Conservation (phyloP, 805 yeast genomes). For the Blastobotrys americana region DNA sequence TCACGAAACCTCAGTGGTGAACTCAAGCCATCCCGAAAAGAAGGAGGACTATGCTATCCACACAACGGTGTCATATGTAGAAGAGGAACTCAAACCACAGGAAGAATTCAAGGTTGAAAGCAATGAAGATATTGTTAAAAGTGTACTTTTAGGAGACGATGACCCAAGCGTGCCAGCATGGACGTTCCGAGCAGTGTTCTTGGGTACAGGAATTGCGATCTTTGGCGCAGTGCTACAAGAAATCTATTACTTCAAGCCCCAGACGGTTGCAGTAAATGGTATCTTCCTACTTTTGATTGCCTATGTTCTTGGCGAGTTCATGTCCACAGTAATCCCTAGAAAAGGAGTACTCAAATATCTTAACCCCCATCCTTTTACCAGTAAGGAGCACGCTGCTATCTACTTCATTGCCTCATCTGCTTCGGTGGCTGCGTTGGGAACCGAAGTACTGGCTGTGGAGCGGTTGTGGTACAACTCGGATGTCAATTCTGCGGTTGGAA, state of each 20-base stretch:
- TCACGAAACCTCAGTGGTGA: not conserved
- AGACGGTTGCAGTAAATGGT: conserved; percentile 31
- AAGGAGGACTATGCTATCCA: no score
- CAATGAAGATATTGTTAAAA: conserved; percentile 13
- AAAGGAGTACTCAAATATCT: conserved; percentile 18
- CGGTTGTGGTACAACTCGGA: conserved; percentile 27
- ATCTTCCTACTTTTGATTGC: conserved; percentile 32
- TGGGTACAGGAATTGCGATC: conserved; percentile 32
- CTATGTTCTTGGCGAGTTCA: conserved; percentile 28
- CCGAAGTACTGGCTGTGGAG: conserved; percentile 32
- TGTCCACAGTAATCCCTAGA: conserved; percentile 27
- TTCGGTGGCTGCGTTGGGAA: conserved; percentile 39
- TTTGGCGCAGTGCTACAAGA: conserved; percentile 33
- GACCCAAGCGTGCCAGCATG: conserved; percentile 34
- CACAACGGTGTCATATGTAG: no score
- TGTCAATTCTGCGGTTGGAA: conserved; percentile 17
- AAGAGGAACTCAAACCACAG: not conserved
- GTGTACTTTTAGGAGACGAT: conserved; percentile 24
- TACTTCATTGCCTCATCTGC: conserved; percentile 34
- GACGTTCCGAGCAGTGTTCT: conserved; percentile 33
- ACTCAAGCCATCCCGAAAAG: no score
- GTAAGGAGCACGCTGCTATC: conserved; percentile 40
- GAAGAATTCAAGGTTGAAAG: conserved; percentile 3
- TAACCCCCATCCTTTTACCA: conserved; percentile 42
- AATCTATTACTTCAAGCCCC: conserved; percentile 34